Base-by-base conservation (phyloP, 2,329 filamentous ascomycete genomes). In the Botryosphaeria dothidea region DNA sequence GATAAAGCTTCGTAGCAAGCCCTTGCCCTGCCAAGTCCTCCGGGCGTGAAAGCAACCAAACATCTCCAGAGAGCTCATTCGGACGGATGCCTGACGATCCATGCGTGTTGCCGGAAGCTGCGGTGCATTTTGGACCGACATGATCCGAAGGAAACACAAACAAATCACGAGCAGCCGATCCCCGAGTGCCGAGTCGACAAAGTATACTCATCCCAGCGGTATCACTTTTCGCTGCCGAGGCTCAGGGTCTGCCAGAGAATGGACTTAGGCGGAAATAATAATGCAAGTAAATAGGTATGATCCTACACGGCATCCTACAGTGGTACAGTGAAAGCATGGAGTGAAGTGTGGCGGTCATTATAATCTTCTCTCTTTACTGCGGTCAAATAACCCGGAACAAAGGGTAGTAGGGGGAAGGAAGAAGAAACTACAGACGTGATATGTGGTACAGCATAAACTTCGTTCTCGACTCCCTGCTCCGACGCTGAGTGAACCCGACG, bases 391-490 rank as follows among this genome's bases (percentile, higher is more conserved):
- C 19, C 36, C 27, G n/a, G 38, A 38, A 45, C 41, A 45, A 46
- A n/a, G n/a, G n/a, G n/a, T n/a, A n/a, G n/a, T n/a, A n/a, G 25
- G 31, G n/a, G 34, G n/a, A 19, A 43, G 36, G 54, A 43, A 17
- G 17, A 57, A 21, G 56, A 60, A 60, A 34, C 56, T 60, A 60
- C 56, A 60, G 56, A 19, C 56, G 25, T 46, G 56, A 45, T 45
- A 60, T 45, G 56, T 60, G 38, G 41, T 60, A 60, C 43, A 60
- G 19, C 56, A 29, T 60, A 60, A 60, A 45, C 56, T 46, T 60
- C 56, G 38, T 46, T 31, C 27, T 29, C 27, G 56, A 31, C 11
- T 31, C 56, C 41, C 38, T 31, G 38, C 56, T 60, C 38, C 56
- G 19, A 45, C 56, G 56, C 56, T 46, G 38, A 29, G 41, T 34